phyloP scores from a whole-genome alignment of 345 rosid species.

The Rhizophora mangle region DNA sequence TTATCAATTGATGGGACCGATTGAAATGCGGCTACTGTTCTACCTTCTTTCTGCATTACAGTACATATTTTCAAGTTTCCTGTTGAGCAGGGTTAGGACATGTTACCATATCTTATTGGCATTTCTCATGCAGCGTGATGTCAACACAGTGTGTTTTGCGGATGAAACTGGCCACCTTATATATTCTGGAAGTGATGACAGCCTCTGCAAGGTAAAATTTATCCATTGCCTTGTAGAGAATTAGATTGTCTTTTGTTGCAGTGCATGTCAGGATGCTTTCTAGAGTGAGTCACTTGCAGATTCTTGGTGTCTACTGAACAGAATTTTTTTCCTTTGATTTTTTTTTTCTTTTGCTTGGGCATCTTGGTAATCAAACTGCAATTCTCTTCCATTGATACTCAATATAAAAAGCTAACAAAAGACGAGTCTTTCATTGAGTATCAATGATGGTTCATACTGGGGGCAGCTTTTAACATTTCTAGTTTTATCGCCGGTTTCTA shows the following conservation, averaged over 20 bases:
- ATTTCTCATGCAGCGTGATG: slow-evolving; percentile 48
- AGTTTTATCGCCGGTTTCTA: slow-evolving; percentile 4
- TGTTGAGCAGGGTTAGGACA: not conserved
- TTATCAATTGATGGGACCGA: too few relatives aligned
- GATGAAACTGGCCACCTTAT: slow-evolving; percentile 66
- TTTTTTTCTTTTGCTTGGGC: not conserved
- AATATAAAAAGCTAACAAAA: not conserved
- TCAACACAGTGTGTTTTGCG: slow-evolving; percentile 70
- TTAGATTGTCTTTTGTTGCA: not conserved
- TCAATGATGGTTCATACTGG: not conserved
- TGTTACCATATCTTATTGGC: slow-evolving; percentile 10
- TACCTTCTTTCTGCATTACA: too few relatives aligned
- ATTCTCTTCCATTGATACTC: not conserved
- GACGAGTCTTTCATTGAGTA: not conserved
- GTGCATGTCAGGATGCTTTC: not conserved
- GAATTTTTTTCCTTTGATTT: not conserved
- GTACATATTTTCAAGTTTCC: too few relatives aligned
- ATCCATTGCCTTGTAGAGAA: not conserved
- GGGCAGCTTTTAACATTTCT: not conserved
- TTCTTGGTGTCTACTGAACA: not conserved
- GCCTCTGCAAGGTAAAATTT: slow-evolving; percentile 51
- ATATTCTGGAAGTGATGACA: slow-evolving; percentile 68
- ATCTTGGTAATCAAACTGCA: not conserved
- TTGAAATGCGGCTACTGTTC: too few relatives aligned
- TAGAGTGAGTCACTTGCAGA: not conserved